Base-by-base conservation (phyloP, 208 protist species). In the Tetramitus jugosus region DNA sequence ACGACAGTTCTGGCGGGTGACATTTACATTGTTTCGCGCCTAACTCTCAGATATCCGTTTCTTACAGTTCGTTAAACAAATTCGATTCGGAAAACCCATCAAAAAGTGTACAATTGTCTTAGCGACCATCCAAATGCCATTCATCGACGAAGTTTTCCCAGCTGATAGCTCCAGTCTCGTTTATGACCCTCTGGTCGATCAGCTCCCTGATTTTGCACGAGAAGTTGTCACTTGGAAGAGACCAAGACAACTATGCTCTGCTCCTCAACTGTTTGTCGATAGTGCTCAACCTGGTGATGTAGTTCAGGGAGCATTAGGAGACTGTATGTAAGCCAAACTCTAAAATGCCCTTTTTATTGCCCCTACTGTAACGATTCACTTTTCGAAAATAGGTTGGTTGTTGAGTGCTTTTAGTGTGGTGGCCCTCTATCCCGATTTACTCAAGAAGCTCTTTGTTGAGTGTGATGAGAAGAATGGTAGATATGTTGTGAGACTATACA, bases 401-500 rank as follows among this genome's bases (percentile, higher is more conserved):
- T 71, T 71, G 39, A 52, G 39, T 31, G 65, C 65, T 10, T 49
- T 71, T 8, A 29, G n/a, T 49, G 35, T 71, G 17, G 39, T 49
- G n/a, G 37, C 39, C 4, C 3, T 31, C 4, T 52, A 33, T 33
- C 65, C 65, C 6, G 65, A 71, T 17, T 10, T 71, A 33, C 39
- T 71, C 8, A 17, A 71, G 17, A 71, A 33, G 35, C 40, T 71
- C 7, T 71, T 71, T 71, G 65, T 71, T 33, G 35, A 71, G 8
- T 3, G 2, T 17, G 31, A 71, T 13, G 65, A 71, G 49, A n/a
- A 29, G 31, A 40, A 71, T 31, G 65, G 65, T 29, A 71, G 26
- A 71, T 71, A 71, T 33, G 26, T 33, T 49, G 39, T 71, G 1
- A 74, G 67, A 37, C 53, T 74, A 0, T 74, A 74, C n/a, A 29